These are phyloP conservation scores for Dendrobium officinale DNA, from an alignment of 106 monocot genomes.

Conservation along the genomic window DNA sequence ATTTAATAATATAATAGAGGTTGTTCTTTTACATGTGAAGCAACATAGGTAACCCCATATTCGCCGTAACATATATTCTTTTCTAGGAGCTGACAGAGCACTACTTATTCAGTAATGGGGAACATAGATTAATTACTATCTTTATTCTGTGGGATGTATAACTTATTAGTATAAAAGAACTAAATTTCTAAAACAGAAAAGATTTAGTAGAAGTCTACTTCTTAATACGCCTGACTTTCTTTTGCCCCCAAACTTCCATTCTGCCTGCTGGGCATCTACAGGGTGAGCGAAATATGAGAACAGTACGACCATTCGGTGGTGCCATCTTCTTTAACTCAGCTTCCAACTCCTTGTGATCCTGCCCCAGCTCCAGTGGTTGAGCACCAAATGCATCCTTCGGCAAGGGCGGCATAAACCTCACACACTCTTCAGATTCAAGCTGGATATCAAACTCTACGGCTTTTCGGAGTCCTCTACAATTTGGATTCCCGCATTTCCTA, in stretches of 20 bases:
- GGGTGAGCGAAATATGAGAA: conserved; percentile 70
- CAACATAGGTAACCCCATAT: neutral
- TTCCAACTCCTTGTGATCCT: conserved; percentile 80
- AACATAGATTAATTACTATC: neutral
- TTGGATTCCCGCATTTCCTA: conserved; percentile 82
- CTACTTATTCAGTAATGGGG: neutral
- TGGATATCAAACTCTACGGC: conserved; percentile 95
- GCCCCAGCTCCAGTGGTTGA: conserved; percentile 46
- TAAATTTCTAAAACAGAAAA: neutral
- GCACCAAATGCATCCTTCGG: conserved; percentile 33
- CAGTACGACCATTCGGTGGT: conserved; percentile 76
- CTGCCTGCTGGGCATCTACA: conserved; percentile 84
- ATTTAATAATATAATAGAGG: neutral
- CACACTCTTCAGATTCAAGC: conserved; percentile 87
- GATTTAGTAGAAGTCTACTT: conserved; percentile 8
- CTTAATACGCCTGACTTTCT: conserved; percentile 42
- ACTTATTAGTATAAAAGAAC: neutral
- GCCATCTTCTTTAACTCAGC: conserved; percentile 98
- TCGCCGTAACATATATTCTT: neutral
- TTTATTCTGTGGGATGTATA: neutral
- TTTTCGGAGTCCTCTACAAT: conserved; percentile 67
- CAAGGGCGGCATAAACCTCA: conserved; percentile 32
- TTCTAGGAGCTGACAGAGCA: neutral
- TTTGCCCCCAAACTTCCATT: conserved; percentile 93
- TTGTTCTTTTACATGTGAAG: conserved; percentile 1